Percentiles rank a stretch among this genome's conserved stretches.
These are phyloP conservation scores for Saturnispora diversa DNA, from an alignment of 805 yeast species.

Conservation along the genomic window DNA sequence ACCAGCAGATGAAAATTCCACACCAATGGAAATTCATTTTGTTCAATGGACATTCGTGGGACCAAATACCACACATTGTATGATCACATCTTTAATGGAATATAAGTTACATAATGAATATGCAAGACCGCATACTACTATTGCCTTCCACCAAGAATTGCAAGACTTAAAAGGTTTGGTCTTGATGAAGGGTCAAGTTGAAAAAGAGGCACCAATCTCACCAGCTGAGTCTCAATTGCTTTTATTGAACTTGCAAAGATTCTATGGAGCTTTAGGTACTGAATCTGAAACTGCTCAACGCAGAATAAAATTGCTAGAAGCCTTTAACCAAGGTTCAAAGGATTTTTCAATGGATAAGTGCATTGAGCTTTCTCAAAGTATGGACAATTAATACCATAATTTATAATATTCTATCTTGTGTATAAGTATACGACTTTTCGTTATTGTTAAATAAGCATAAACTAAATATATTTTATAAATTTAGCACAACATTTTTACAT, in stretches of 20 bases:
- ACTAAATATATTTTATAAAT: too few relatives aligned
- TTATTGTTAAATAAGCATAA: too few relatives aligned
- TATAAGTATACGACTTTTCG: background rate
- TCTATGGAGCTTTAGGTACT: slow-evolving; percentile 62
- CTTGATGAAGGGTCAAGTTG: slow-evolving; percentile 81
- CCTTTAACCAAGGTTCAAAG: slow-evolving; percentile 62
- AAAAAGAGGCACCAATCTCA: slow-evolving; percentile 57
- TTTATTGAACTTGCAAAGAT: slow-evolving; percentile 68
- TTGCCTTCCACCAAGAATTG: slow-evolving; percentile 79
- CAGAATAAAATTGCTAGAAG: slow-evolving; percentile 50
- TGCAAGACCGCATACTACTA: slow-evolving; percentile 91
- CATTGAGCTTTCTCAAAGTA: slow-evolving; percentile 63
- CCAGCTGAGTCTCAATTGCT: slow-evolving; percentile 72
- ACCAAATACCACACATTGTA: slow-evolving; percentile 73
- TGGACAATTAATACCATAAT: slow-evolving; percentile 36
- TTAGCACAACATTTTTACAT: too few relatives aligned
- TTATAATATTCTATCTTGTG: background rate
- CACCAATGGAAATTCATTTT: slow-evolving; percentile 70
- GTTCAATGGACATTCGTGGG: slow-evolving; percentile 92
- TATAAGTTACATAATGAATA: slow-evolving; percentile 83
- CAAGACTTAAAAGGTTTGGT: slow-evolving; percentile 51
- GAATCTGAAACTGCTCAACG: slow-evolving; percentile 35
- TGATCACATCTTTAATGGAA: slow-evolving; percentile 87
- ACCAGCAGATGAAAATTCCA: slow-evolving; percentile 24
- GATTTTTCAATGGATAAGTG: slow-evolving; percentile 61